These are phyloP conservation scores for Scutellaria minor DNA, from an alignment of 257 asterid species.

Conservation along the genomic window DNA sequence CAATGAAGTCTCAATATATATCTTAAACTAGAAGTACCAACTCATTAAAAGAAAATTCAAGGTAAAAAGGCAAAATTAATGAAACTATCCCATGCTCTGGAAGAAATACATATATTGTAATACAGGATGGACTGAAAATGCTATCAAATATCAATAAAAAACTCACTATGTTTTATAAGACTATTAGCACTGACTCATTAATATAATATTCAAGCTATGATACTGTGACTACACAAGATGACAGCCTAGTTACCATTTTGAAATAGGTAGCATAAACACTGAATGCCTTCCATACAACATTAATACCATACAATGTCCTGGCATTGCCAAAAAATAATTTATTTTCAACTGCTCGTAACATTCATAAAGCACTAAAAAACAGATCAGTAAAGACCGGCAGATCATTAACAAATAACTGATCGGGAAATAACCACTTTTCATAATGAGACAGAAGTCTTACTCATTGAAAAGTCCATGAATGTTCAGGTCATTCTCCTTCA, in stretches of 20 bases:
- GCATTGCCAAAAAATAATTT: not conserved
- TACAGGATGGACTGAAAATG: not conserved
- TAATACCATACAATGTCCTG: too few relatives aligned
- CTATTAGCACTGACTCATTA: constrained; percentile 14
- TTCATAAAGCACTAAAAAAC: not conserved
- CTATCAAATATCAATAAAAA: not conserved
- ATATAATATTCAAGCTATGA: constrained; percentile 9
- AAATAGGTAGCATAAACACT: not conserved
- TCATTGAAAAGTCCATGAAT: constrained; percentile 78
- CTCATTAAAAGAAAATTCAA: constrained; percentile 17
- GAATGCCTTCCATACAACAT: not conserved
- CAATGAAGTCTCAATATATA: not conserved
- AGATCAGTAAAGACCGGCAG: not conserved
- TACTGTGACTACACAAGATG: not conserved
- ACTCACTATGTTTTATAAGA: constrained; percentile 4
- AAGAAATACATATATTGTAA: not conserved
- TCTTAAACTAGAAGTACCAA: constrained; percentile 18
- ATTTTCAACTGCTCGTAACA: not conserved
- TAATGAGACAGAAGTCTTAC: constrained; percentile 51
- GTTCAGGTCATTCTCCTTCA: constrained; percentile 81
- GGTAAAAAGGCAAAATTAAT: not conserved
- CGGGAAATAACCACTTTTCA: not conserved
- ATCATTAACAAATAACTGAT: not conserved
- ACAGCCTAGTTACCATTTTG: not conserved
- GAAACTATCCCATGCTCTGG: not conserved